phyloP scores from a whole-genome alignment of 306 rosid species.

The Rosa chinensis region DNA sequence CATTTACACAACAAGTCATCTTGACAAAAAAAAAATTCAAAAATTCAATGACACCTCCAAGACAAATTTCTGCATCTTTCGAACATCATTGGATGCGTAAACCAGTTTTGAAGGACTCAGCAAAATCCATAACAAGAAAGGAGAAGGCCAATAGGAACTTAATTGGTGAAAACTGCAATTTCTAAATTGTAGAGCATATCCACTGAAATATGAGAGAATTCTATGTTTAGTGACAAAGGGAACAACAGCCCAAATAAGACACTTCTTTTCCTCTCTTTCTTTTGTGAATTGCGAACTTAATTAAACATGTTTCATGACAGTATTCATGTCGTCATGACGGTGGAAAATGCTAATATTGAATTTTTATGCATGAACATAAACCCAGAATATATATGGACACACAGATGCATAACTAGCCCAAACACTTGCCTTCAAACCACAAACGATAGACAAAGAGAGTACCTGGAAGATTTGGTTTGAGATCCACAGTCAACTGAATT shows the following conservation, averaged over 20 bases:
- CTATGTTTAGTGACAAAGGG: background rate
- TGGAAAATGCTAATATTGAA: background rate
- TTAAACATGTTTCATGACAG: background rate
- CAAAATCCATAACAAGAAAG: background rate
- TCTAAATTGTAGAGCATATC: background rate
- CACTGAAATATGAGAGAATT: background rate
- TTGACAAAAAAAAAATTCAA: too few relatives aligned
- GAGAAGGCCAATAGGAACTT: background rate
- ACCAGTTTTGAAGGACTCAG: background rate
- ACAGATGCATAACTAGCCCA: background rate
- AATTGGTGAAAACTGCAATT: background rate
- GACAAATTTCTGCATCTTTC: background rate
- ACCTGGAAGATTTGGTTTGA: conserved; percentile 99
- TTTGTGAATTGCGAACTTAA: background rate
- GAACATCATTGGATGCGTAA: background rate
- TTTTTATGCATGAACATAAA: background rate
- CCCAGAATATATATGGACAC: background rate
- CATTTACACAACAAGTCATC: background rate
- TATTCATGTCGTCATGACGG: background rate
- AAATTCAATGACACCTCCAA: background rate
- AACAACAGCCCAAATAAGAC: background rate
- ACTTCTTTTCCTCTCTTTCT: background rate
- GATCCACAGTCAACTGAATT: conserved; percentile 95
- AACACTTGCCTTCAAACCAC: background rate
- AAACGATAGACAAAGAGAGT: conserved; percentile 18